phyloP scores from a whole-genome alignment of 2,329 filamentous ascomycete genomes.

The Lachnellula hyalina region DNA sequence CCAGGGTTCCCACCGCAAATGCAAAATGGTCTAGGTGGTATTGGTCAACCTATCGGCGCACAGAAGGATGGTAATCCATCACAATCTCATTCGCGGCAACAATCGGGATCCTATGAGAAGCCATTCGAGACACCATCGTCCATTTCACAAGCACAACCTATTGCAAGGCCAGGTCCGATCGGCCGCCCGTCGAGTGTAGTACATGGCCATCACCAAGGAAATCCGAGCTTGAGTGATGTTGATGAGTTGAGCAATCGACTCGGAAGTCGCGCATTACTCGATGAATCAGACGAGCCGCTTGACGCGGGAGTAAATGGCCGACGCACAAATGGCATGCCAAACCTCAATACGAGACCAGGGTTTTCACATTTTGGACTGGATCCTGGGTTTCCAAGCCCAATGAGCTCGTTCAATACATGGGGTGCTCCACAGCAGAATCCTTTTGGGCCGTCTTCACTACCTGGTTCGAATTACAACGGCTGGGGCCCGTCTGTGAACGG shows the following conservation, averaged over 20 bases:
- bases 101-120: constrained; percentile 64
- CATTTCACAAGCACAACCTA: constrained; percentile 59
- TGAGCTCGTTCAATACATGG: constrained; percentile 29
- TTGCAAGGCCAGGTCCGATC: constrained; percentile 79
- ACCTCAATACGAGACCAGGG: constrained; percentile 19
- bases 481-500: constrained; percentile 33
- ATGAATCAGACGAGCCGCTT: constrained; percentile 60
- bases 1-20: constrained; percentile 49
- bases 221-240: constrained; percentile 47
- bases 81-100: constrained; percentile 67
- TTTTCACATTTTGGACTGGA: constrained; percentile 30
- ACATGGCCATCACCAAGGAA: constrained; percentile 42
- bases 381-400: constrained; percentile 25
- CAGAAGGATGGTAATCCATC: constrained; percentile 37
- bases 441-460: constrained; percentile 30
- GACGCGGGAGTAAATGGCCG: constrained; percentile 32
- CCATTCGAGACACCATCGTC: constrained; percentile 34
- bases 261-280: constrained; percentile 83
- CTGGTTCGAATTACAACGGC: constrained; percentile 26
- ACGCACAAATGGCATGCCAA: constrained; percentile 30
- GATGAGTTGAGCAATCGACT: constrained; percentile 74
- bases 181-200: constrained; percentile 74
- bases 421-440: constrained; percentile 30
- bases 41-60: constrained; percentile 37
- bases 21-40: constrained; percentile 36